Percentiles rank a stretch among this genome's conserved stretches.
These are phyloP conservation scores for Gonium pectorale DNA, from an alignment of 139 green algal genomes.

Conservation along the genomic window DNA sequence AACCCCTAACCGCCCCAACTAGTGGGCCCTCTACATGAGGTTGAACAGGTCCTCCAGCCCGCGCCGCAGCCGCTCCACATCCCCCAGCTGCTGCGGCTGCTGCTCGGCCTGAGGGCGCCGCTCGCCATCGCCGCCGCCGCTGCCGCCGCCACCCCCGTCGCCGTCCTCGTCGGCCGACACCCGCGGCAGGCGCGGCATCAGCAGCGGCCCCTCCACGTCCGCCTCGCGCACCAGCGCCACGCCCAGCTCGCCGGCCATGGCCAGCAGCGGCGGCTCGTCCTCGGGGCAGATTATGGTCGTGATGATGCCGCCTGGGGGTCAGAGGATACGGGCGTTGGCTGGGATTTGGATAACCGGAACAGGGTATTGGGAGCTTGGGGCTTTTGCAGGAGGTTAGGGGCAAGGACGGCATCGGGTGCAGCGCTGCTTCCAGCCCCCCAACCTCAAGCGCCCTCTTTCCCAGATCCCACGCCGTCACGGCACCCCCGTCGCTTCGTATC, in stretches of 20 bases:
- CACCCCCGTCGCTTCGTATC: not conserved
- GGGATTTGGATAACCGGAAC: not conserved
- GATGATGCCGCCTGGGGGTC: constrained; percentile 61
- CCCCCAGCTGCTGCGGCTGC: not conserved
- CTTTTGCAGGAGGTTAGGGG: not conserved
- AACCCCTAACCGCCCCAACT: too few species aligned
- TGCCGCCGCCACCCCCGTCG: constrained; percentile 3
- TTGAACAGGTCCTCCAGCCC: constrained; percentile 82
- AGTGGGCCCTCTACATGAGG: constrained; percentile 57
- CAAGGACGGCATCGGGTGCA: not conserved
- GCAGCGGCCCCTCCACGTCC: constrained; percentile 26
- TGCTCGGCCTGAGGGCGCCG: not conserved
- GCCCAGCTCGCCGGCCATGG: constrained; percentile 65
- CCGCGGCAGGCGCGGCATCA: constrained; percentile 20
- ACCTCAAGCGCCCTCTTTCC: not conserved
- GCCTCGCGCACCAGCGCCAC: constrained; percentile 53
- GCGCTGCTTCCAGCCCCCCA: not conserved
- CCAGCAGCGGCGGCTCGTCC: constrained; percentile 58
- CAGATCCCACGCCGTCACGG: not conserved
- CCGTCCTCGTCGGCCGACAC: not conserved
- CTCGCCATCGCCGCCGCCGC: not conserved
- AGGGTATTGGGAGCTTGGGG: not conserved
- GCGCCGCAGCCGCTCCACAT: constrained; percentile 63
- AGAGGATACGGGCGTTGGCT: not conserved
- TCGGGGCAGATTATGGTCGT: constrained; percentile 73